Evolutionary conservation across 257 asterid species (phyloP), one percentile per base, ranked within the genome.

Genomic region (Petunia secreta): DNA sequence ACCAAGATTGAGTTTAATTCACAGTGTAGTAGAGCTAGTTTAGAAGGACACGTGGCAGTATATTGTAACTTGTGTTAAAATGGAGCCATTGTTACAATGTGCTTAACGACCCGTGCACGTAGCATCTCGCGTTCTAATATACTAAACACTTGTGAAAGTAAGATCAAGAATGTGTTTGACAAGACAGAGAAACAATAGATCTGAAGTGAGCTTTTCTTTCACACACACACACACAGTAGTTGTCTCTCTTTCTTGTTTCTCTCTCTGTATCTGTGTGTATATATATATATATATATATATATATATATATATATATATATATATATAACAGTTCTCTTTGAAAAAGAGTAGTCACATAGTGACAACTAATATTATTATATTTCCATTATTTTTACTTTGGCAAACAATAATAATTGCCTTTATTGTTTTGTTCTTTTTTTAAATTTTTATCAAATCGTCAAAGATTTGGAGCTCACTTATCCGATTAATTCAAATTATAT

Each of bases 101-200:
- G 63, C 25, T 25, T 25, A 25, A 25, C 25, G 25, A 25, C 25
- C 25, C 25, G 25, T 25, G 25, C 25, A 25, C 25, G 25, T 25
- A 25, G 25, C 25, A 25, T 25, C 0, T 0, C 25, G 25, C 25
- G 25, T 25, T 25, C 25, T 25, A 25, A 25, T 0, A 83, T 65
- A 71, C 34, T 59, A 52, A 52, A 74, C 78, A 79, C 81, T 46
- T 86, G 86, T 68, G 68, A 82, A 75, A 40, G 67, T 67, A 75
- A 84, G 25, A 80, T 85, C 78, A 84, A 80, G 81, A 84, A 80
- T 39, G 83, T 75, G 82, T 59, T 25, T 67, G 25, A n/a, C 64
- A 82, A 55, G 68, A 50, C 62, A 68, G 62, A 53, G 81, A 15
- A 25, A 57, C 75, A 54, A 78, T 85, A 86, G 93, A 93, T 89